Evolutionary conservation across 73 alveolate genomes (phyloP).

Genomic region (Uronychia setigera): DNA sequence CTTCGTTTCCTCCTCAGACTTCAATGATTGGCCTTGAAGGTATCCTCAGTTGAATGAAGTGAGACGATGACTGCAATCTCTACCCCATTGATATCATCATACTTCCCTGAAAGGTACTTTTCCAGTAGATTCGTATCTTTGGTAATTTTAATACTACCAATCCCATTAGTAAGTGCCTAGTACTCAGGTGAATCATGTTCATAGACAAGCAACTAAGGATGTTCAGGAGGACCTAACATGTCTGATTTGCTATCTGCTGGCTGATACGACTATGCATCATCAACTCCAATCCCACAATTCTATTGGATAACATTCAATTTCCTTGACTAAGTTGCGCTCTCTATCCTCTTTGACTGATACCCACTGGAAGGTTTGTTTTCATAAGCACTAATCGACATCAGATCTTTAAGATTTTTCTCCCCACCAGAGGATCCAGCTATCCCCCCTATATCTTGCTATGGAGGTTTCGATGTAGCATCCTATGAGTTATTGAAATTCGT

Average conservation of each 20-base stretch:
- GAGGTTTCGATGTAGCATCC: too few relatives aligned
- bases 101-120: background rate
- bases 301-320: too few relatives aligned
- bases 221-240: background rate
- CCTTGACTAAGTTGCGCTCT: too few relatives aligned
- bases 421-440: too few relatives aligned
- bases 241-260: background rate
- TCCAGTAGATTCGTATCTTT: background rate
- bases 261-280: too few relatives aligned
- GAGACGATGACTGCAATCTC: background rate
- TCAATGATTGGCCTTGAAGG: background rate
- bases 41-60: background rate
- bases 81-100: background rate
- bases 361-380: slow-evolving; percentile 3
- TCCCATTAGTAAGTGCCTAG: background rate
- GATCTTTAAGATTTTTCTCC: background rate
- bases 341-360: too few relatives aligned
- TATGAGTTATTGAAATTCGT: too few relatives aligned
- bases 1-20: background rate
- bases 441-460: too few relatives aligned
- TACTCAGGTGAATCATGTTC: background rate
- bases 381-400: background rate
- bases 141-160: background rate
- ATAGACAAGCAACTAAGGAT: background rate
- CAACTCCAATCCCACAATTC: too few relatives aligned